Conservation (phyloP, 805 yeast species). For the Saccharomycopsis sp. region DNA sequence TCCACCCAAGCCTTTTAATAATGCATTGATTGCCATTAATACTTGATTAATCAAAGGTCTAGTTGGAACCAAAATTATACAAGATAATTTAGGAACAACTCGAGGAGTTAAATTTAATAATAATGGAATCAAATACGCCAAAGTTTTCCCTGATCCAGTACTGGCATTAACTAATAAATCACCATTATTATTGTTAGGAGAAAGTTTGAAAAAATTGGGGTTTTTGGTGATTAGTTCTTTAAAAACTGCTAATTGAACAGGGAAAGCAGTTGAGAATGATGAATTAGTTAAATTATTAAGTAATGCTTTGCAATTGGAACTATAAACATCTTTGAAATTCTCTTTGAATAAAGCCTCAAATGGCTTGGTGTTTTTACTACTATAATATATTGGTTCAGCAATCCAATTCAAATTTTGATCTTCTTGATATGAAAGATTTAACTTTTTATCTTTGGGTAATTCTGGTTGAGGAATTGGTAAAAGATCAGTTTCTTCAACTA, state of each 20-base stretch:
- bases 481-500: slow-evolving; percentile 30
- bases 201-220: slow-evolving; percentile 23
- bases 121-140: slow-evolving; percentile 80
- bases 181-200: slow-evolving; percentile 36
- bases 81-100: slow-evolving; percentile 61
- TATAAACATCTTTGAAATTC: background rate
- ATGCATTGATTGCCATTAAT: slow-evolving; percentile 42
- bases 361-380: slow-evolving; percentile 35
- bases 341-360: slow-evolving; percentile 26
- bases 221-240: slow-evolving; percentile 38
- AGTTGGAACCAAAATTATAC: slow-evolving; percentile 81
- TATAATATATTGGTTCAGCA: slow-evolving; percentile 47
- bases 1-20: slow-evolving; percentile 60
- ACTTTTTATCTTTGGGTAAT: slow-evolving; percentile 41
- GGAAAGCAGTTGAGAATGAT: slow-evolving; percentile 46
- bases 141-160: slow-evolving; percentile 93
- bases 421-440: slow-evolving; percentile 24
- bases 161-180: slow-evolving; percentile 86
- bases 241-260: slow-evolving; percentile 65
- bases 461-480: slow-evolving; percentile 83
- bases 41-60: slow-evolving; percentile 82
- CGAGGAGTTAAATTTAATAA: slow-evolving; percentile 56
- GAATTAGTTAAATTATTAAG: slow-evolving; percentile 33
- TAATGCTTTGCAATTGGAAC: slow-evolving; percentile 20
- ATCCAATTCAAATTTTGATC: slow-evolving; percentile 51